Percentiles rank a stretch among this genome's conserved stretches.
Evolutionary conservation across 345 rosid genomes (phyloP).

Genomic region (Toxicodendron radicans): DNA sequence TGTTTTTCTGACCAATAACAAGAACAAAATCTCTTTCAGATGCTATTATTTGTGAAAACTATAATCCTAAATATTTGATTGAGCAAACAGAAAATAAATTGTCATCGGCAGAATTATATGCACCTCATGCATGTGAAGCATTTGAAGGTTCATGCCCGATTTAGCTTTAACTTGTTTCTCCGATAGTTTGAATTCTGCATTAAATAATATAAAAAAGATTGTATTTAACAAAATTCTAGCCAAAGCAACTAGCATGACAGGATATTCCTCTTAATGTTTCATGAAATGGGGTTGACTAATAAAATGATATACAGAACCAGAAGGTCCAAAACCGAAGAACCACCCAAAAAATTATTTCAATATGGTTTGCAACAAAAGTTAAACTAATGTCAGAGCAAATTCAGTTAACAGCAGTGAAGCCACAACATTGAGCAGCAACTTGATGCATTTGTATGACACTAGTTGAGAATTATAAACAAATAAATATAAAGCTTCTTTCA

Average conservation of each 20-base stretch:
- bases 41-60: slow-evolving; percentile 1
- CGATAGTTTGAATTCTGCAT: slow-evolving; percentile 71
- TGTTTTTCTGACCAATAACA: slow-evolving; percentile 59
- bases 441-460: no score
- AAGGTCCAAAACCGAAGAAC: not conserved
- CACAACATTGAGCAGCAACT: no score
- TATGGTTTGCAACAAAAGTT: no score
- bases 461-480: no score
- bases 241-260: not conserved
- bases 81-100: slow-evolving; percentile 14
- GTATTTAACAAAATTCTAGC: slow-evolving; percentile 8
- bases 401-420: no score
- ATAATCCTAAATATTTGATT: not conserved
- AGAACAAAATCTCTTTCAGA: slow-evolving; percentile 9
- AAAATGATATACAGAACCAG: not conserved
- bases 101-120: not conserved
- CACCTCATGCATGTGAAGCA: slow-evolving; percentile 86
- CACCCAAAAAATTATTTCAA: no score
- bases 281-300: not conserved
- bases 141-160: slow-evolving; percentile 75
- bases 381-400: no score
- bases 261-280: not conserved
- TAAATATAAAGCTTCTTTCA: no score
- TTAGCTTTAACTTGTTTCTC: slow-evolving; percentile 89
- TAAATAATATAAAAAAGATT: not conserved